These are phyloP conservation scores for Lotus japonicus DNA, from an alignment of 306 rosid genomes.

Conservation along the genomic window DNA sequence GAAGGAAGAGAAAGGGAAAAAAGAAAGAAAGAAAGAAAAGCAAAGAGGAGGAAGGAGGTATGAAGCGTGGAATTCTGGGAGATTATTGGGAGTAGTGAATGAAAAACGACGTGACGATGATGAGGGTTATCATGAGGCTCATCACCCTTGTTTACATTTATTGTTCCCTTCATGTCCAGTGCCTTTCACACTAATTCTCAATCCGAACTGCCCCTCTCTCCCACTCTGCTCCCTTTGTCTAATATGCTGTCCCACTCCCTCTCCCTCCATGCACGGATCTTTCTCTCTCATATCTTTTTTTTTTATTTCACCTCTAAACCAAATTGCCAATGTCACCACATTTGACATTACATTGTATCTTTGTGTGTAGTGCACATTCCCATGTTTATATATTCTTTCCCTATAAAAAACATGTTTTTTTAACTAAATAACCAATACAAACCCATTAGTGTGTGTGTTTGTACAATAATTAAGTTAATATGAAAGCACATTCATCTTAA, in stretches of 20 bases:
- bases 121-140: slow-evolving; percentile 90
- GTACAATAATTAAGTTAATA: no score
- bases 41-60: neutral
- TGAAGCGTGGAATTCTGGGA: slow-evolving; percentile 90
- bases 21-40: neutral
- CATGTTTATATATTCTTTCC: no score
- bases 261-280: slow-evolving; percentile 9
- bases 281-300: neutral
- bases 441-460: no score
- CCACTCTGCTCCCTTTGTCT: slow-evolving; percentile 37
- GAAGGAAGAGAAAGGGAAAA: neutral
- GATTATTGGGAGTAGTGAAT: slow-evolving; percentile 71
- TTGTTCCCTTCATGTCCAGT: slow-evolving; percentile 51
- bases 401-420: no score
- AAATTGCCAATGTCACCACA: no score
- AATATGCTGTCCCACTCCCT: slow-evolving; percentile 2
- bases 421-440: no score
- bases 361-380: no score
- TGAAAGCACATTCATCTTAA: no score
- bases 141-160: slow-evolving; percentile 50
- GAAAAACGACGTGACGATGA: slow-evolving; percentile 97
- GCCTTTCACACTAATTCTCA: slow-evolving; percentile 87
- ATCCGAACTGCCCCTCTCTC: slow-evolving; percentile 83
- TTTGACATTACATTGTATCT: no score
- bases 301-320: no score